Evolutionary conservation across 345 rosid genomes (phyloP).

Genomic region (Corymbia maculata): DNA sequence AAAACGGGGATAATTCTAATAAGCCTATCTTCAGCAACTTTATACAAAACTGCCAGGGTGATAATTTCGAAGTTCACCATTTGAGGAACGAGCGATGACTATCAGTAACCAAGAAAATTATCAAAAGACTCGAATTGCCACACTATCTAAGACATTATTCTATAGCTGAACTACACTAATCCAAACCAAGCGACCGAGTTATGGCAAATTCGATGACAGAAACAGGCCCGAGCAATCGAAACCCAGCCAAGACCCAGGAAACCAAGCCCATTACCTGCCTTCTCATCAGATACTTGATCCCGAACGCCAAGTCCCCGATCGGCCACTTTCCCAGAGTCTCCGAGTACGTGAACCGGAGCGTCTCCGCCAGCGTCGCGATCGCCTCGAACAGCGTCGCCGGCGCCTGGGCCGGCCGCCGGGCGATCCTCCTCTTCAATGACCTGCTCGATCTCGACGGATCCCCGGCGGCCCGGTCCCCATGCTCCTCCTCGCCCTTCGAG

Average conservation of each 20-base stretch:
- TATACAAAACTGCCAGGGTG: neutral
- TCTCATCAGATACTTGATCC: slow-evolving; percentile 84
- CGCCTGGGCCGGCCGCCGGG: slow-evolving; percentile 80
- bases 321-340: slow-evolving; percentile 99
- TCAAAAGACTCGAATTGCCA: neutral
- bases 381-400: slow-evolving; percentile 96
- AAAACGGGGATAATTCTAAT: neutral
- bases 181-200: neutral
- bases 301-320: slow-evolving; percentile 89
- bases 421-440: slow-evolving; percentile 55
- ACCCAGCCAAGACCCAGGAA: neutral
- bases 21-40: neutral
- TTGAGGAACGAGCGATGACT: neutral
- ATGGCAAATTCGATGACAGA: neutral
- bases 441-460: slow-evolving; percentile 41
- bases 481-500: slow-evolving; percentile 24
- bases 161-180: neutral
- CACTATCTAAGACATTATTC: neutral
- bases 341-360: slow-evolving; percentile 81
- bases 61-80: neutral
- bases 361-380: slow-evolving; percentile 73
- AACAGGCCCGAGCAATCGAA: neutral
- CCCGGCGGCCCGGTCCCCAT: slow-evolving; percentile 11
- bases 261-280: slow-evolving; percentile 47
- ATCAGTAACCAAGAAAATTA: neutral